A percentile compares a stretch with the other conserved stretches of the same genome.
Conservation (phyloP, 352 stramenopile species). For the Pythium dissotocum region DNA sequence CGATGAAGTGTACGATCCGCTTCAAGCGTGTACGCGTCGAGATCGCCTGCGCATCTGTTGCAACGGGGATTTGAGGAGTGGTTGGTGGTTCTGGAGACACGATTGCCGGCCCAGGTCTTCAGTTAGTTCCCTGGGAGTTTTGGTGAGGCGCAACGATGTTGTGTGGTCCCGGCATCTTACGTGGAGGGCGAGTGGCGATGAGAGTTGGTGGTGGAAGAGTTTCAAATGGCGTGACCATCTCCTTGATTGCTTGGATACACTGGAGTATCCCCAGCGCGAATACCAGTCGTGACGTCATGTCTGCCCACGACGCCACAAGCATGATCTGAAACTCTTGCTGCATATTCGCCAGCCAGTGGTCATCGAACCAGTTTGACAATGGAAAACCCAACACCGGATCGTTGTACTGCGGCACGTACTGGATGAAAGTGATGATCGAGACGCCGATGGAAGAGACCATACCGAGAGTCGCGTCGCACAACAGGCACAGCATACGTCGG, state of each 20-base stretch:
- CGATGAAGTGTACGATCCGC: background rate
- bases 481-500: background rate
- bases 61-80: no score
- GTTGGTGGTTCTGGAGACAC: no score
- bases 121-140: no score
- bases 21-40: background rate
- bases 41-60: background rate
- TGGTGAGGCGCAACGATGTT: no score
- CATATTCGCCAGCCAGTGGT: background rate
- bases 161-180: no score
- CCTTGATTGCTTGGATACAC: conserved; percentile 12
- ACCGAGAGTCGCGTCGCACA: conserved; percentile 10
- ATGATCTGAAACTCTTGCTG: conserved; percentile 20
- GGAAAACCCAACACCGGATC: conserved; percentile 2
- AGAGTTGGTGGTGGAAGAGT: background rate
- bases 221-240: background rate
- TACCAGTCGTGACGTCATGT: conserved; percentile 5
- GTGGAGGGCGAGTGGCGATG: background rate
- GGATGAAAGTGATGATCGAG: background rate
- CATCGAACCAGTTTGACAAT: conserved; percentile 2
- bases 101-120: no score
- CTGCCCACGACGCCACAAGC: conserved; percentile 6
- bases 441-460: conserved; percentile 12
- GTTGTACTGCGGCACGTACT: conserved; percentile 10
- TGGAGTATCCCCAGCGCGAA: conserved; percentile 5